A percentile compares a stretch with the other conserved stretches of the same genome.
phyloP scores from a whole-genome alignment of 2,329 filamentous ascomycete species.

The Metarhizium humberi region DNA sequence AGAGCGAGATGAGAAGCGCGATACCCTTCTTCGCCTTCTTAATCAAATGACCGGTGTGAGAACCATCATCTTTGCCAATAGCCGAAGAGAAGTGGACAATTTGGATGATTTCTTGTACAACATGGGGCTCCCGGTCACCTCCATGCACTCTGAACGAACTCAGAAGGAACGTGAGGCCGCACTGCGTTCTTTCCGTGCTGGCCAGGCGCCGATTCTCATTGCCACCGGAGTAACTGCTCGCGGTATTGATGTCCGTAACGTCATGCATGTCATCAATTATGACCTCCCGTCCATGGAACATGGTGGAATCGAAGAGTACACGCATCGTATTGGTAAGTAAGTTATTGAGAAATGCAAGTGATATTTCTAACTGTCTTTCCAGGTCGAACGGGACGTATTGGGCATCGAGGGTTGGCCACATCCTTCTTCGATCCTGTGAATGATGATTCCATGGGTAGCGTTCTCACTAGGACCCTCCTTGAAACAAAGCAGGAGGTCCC shows the following conservation, averaged over 20 bases:
- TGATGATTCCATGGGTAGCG: slow-evolving; percentile 62
- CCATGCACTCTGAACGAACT: slow-evolving; percentile 79
- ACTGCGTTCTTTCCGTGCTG: slow-evolving; percentile 73
- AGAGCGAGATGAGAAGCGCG: slow-evolving; percentile 56
- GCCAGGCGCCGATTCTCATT: slow-evolving; percentile 68
- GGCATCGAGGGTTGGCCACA: slow-evolving; percentile 73
- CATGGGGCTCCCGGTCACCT: slow-evolving; percentile 67
- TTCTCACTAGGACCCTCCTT: slow-evolving; percentile 70
- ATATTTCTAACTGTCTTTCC: background rate
- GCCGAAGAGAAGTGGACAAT: slow-evolving; percentile 66
- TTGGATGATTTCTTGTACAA: slow-evolving; percentile 87
- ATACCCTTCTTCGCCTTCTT: slow-evolving; percentile 64
- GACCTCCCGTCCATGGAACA: slow-evolving; percentile 67
- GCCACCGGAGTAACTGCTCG: slow-evolving; percentile 81
- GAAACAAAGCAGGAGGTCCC: slow-evolving; percentile 74
- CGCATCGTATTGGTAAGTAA: slow-evolving; percentile 77
- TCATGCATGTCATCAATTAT: slow-evolving; percentile 89
- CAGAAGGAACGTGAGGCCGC: slow-evolving; percentile 90
- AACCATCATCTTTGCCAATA: slow-evolving; percentile 86
- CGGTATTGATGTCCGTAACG: slow-evolving; percentile 78
- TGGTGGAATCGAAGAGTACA: slow-evolving; percentile 89
- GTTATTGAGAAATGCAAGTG: background rate
- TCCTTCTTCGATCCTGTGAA: slow-evolving; percentile 73
- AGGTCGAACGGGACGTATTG: slow-evolving; percentile 92
- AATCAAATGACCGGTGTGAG: slow-evolving; percentile 60